Percentiles rank a stretch among this genome's conserved stretches.
Conservation (phyloP, 208 protist genomes). For the Trypanosoma platydactyli region DNA sequence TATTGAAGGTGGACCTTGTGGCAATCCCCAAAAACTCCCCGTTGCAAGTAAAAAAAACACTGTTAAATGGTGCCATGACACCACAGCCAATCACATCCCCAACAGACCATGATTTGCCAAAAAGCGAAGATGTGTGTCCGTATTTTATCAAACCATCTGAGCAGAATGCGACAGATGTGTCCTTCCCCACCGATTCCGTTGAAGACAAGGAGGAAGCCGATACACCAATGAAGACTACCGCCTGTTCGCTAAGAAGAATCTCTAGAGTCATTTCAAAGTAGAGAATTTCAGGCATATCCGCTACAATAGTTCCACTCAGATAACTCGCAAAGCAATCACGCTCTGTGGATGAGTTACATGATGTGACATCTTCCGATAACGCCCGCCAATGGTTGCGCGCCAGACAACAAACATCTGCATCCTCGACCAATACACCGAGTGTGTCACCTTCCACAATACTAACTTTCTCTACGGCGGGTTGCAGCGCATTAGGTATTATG, state of each 20-base stretch:
- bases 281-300: slow-evolving; percentile 74
- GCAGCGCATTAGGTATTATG: slow-evolving; percentile 78
- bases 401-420: slow-evolving; percentile 61
- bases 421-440: slow-evolving; percentile 79
- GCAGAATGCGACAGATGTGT: slow-evolving; percentile 47
- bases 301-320: slow-evolving; percentile 65
- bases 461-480: slow-evolving; percentile 61
- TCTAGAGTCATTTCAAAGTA: slow-evolving; percentile 87
- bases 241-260: slow-evolving; percentile 45
- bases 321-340: slow-evolving; percentile 68
- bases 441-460: slow-evolving; percentile 80
- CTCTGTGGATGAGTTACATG: slow-evolving; percentile 28
- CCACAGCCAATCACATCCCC: slow-evolving; percentile 89
- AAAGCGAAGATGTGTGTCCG: slow-evolving; percentile 23
- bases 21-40: slow-evolving; percentile 84
- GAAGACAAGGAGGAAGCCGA: slow-evolving; percentile 49
- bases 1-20: slow-evolving; percentile 44
- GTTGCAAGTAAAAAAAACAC: slow-evolving; percentile 89
- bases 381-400: slow-evolving; percentile 82
- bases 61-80: slow-evolving; percentile 66
- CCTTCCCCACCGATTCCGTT: slow-evolving; percentile 34
- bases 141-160: slow-evolving; percentile 56
- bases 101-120: slow-evolving; percentile 59
- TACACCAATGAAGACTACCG: slow-evolving; percentile 61
- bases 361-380: slow-evolving; percentile 34